Conservation (phyloP, 2,329 filamentous ascomycete species). For the Fusarium mundagurra region DNA sequence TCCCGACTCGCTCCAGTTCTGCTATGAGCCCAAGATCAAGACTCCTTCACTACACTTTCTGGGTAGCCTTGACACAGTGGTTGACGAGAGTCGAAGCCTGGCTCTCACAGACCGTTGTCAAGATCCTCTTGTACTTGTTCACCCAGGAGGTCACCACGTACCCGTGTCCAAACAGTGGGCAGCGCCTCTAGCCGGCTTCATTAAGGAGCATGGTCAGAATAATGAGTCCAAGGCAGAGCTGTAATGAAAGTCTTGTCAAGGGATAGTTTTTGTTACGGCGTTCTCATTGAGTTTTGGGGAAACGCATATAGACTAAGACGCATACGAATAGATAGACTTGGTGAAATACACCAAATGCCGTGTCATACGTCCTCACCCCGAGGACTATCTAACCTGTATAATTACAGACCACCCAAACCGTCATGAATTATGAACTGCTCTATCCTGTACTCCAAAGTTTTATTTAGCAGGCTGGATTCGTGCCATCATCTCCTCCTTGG, state of each 20-base stretch:
- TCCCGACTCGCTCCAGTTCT: conserved; percentile 67
- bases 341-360: conserved; percentile 38
- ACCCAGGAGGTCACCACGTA: conserved; percentile 91
- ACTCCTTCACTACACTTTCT: conserved; percentile 86
- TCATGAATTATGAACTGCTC: conserved; percentile 42
- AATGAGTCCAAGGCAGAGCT: conserved; percentile 40
- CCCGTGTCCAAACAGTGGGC: conserved; percentile 85
- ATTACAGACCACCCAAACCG: conserved; percentile 46
- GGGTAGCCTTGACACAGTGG: conserved; percentile 86
- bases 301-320: conserved; percentile 28
- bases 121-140: conserved; percentile 66
- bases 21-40: conserved; percentile 76
- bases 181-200: conserved; percentile 78
- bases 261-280: not conserved
- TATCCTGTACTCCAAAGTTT: conserved; percentile 46
- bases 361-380: conserved; percentile 46
- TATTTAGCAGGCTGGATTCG: conserved; percentile 77
- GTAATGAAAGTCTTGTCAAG: conserved; percentile 8
- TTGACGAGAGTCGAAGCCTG: conserved; percentile 78
- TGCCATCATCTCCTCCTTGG: conserved; percentile 99
- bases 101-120: conserved; percentile 73
- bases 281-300: not conserved
- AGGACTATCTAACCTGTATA: conserved; percentile 50
- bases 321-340: conserved; percentile 40
- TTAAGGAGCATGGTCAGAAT: conserved; percentile 56